A percentile compares a stretch with the other conserved stretches of the same genome.
Conservation (phyloP, 2,329 filamentous ascomycete genomes). For the Neonectria faginata region DNA sequence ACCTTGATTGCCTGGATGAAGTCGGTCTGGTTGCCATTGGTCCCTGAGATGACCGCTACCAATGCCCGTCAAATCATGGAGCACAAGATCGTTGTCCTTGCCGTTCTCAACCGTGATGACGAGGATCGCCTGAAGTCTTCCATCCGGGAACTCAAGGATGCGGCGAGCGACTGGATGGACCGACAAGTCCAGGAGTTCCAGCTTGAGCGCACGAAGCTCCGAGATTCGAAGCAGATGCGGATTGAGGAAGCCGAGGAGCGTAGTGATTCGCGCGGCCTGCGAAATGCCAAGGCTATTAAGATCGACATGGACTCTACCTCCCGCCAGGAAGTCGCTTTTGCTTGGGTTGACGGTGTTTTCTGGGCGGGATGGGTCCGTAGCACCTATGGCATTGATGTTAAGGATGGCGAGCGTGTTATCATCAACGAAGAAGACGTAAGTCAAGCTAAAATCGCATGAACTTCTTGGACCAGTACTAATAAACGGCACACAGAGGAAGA, state of each 20-base stretch:
- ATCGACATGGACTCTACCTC: conserved; percentile 91
- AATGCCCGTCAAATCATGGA: conserved; percentile 97
- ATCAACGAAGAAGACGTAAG: conserved; percentile 98
- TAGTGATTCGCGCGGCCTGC: conserved; percentile 86
- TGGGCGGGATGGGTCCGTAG: conserved; percentile 97
- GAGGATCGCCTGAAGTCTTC: conserved; percentile 81
- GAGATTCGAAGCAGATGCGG: conserved; percentile 92
- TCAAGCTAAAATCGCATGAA: conserved; percentile 44
- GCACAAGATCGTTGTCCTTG: conserved; percentile 92
- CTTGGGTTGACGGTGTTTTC: conserved; percentile 96
- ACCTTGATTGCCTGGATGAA: conserved; percentile 91
- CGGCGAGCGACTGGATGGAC: conserved; percentile 97
- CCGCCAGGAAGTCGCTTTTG: conserved; percentile 91
- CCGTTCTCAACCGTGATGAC: conserved; percentile 83
- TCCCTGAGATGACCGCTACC: conserved; percentile 89
- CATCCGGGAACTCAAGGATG: conserved; percentile 92
- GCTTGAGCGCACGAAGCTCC: conserved; percentile 90
- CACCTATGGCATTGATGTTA: conserved; percentile 93
- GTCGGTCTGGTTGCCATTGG: conserved; percentile 93
- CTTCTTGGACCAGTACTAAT: conserved; percentile 48
- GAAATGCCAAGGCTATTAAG: conserved; percentile 88
- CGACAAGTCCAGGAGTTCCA: conserved; percentile 93
- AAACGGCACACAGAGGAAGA: conserved; percentile 73
- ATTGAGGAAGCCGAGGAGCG: conserved; percentile 97
- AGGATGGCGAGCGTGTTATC: conserved; percentile 89